Conservation (phyloP, 78 protist genomes). For the Chrysochromulina tobinii region DNA sequence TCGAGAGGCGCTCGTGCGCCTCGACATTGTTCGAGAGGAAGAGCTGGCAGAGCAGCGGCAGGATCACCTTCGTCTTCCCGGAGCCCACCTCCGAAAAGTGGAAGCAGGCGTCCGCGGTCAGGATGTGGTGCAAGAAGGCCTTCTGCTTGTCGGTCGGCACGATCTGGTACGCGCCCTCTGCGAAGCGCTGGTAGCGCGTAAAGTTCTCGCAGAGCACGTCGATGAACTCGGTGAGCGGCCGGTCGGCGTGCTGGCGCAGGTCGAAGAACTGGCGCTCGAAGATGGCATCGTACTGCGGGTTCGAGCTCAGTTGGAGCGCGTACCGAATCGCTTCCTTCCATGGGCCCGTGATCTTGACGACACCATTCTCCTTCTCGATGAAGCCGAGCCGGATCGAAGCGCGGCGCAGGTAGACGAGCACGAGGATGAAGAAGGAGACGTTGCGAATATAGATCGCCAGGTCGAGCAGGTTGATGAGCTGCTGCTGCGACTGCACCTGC, state of each 20-base stretch:
- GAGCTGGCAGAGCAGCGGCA: slow-evolving; percentile 31
- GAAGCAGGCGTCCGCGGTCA: slow-evolving; percentile 5
- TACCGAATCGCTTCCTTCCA: background rate
- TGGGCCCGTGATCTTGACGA: background rate
- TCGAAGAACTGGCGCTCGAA: slow-evolving; percentile 12
- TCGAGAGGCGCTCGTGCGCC: background rate
- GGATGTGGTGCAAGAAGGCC: background rate
- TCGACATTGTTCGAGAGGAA: slow-evolving; percentile 16
- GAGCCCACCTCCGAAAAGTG: slow-evolving; percentile 26
- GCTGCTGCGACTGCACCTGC: slow-evolving; percentile 1
- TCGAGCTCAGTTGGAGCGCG: background rate
- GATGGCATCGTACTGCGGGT: slow-evolving; percentile 15
- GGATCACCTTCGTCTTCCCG: slow-evolving; percentile 29
- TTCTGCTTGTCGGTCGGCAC: slow-evolving; percentile 30
- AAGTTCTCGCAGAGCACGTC: slow-evolving; percentile 6
- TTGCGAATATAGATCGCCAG: slow-evolving; percentile 15
- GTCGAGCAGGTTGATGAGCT: slow-evolving; percentile 28
- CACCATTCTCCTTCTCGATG: background rate
- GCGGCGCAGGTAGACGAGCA: slow-evolving; percentile 12
- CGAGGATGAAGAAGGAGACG: slow-evolving; percentile 29
- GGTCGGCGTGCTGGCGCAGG: background rate
- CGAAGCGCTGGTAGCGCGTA: background rate
- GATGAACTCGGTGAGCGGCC: background rate
- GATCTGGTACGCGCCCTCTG: slow-evolving; percentile 30
- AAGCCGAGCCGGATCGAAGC: background rate